These are phyloP conservation scores for Brassica carinata DNA, from an alignment of 345 rosid species.

Conservation along the genomic window DNA sequence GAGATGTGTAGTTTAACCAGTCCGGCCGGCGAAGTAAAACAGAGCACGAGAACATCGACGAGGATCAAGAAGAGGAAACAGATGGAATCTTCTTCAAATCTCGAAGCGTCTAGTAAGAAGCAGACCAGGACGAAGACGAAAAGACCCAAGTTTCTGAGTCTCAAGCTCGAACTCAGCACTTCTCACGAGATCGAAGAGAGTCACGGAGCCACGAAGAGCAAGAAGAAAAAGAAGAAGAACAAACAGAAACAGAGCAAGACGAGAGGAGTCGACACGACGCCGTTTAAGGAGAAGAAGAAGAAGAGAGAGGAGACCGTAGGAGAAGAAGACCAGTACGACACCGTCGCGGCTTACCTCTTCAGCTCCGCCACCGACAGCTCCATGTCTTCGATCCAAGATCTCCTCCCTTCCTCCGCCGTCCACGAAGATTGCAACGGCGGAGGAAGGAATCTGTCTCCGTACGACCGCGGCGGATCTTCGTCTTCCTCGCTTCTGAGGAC, in stretches of 20 bases:
- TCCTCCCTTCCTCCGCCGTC: slow-evolving; percentile 52
- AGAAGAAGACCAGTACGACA: slow-evolving; percentile 46
- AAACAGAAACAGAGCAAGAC: slow-evolving; percentile 30
- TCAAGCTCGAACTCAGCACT: slow-evolving; percentile 50
- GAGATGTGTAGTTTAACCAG: slow-evolving; percentile 42
- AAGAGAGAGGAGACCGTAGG: slow-evolving; percentile 18
- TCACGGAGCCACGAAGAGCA: slow-evolving; percentile 10
- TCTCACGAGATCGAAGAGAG: slow-evolving; percentile 29
- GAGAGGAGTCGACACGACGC: not conserved
- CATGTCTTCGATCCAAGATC: slow-evolving; percentile 54
- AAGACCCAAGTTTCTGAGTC: slow-evolving; percentile 70
- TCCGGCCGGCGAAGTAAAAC: slow-evolving; percentile 30
- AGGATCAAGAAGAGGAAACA: slow-evolving; percentile 33
- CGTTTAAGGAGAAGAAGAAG: slow-evolving; percentile 28
- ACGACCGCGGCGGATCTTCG: slow-evolving; percentile 31
- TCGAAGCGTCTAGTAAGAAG: slow-evolving; percentile 50
- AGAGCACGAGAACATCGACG: slow-evolving; percentile 25
- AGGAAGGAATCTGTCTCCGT: slow-evolving; percentile 36
- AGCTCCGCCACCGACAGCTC: slow-evolving; percentile 51
- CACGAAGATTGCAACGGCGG: slow-evolving; percentile 32
- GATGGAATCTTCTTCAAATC: slow-evolving; percentile 19
- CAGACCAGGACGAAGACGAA: slow-evolving; percentile 58
- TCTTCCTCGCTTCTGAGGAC: slow-evolving; percentile 51
- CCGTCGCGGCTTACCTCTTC: slow-evolving; percentile 60
- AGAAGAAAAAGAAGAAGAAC: slow-evolving; percentile 16